Conservation (phyloP, 2,329 filamentous ascomycete genomes). For the Didymella exigua region DNA sequence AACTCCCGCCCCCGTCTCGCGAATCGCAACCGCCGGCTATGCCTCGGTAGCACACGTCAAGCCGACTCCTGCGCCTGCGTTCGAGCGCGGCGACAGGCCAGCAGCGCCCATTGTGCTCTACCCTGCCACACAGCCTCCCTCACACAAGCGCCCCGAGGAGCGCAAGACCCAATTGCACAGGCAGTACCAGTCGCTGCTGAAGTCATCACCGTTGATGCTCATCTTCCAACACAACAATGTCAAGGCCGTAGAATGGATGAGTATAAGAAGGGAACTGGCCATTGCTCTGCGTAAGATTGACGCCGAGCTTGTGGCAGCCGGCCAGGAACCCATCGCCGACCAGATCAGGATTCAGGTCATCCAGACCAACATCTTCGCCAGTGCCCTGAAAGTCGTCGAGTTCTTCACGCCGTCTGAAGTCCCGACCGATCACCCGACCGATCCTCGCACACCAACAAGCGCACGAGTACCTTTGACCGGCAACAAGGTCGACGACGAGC, state of each 20-base stretch:
- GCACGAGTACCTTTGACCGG: slow-evolving; percentile 39
- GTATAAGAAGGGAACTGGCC: slow-evolving; percentile 71
- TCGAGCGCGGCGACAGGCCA: slow-evolving; percentile 55
- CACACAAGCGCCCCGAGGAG: slow-evolving; percentile 81
- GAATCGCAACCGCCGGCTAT: slow-evolving; percentile 49
- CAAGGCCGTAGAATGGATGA: slow-evolving; percentile 74
- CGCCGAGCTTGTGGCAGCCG: slow-evolving; percentile 68
- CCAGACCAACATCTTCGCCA: slow-evolving; percentile 85
- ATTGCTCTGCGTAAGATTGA: slow-evolving; percentile 69
- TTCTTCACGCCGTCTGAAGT: slow-evolving; percentile 63
- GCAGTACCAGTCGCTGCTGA: slow-evolving; percentile 85
- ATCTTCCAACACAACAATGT: slow-evolving; percentile 85
- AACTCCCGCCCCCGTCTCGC: slow-evolving; percentile 36
- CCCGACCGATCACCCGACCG: slow-evolving; percentile 32
- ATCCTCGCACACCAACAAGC: slow-evolving; percentile 43
- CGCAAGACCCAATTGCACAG: slow-evolving; percentile 89
- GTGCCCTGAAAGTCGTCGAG: slow-evolving; percentile 83
- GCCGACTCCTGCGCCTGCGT: slow-evolving; percentile 59
- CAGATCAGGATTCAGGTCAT: slow-evolving; percentile 80
- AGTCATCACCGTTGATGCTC: slow-evolving; percentile 81
- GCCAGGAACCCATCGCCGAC: slow-evolving; percentile 57
- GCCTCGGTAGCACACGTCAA: slow-evolving; percentile 58
- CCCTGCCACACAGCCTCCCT: slow-evolving; percentile 78
- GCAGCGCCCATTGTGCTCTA: slow-evolving; percentile 56
- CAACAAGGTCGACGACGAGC: slow-evolving; percentile 55